A percentile compares a stretch with the other conserved stretches of the same genome.
phyloP scores from a whole-genome alignment of 164 flowering plant species.

The Cinnamomum chago region DNA sequence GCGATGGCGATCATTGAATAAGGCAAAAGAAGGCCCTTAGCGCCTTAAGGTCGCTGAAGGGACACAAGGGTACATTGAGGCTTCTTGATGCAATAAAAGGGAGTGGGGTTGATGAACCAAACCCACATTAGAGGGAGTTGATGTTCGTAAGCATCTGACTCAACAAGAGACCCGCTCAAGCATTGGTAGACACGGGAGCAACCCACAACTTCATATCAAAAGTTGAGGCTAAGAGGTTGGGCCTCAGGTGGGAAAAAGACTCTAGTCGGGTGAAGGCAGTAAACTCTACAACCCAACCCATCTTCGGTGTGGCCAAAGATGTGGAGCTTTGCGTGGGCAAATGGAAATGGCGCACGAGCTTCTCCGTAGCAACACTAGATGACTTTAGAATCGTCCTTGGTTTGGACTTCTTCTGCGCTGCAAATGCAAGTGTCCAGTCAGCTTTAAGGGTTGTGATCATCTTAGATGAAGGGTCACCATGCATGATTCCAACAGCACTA shows the following conservation, averaged over 20 bases:
- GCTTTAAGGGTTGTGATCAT: too few relatives aligned
- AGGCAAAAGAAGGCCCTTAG: neutral
- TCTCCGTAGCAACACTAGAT: neutral
- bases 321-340: neutral
- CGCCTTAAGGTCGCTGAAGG: neutral
- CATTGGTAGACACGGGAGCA: neutral
- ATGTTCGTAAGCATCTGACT: neutral
- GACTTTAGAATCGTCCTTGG: neutral
- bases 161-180: neutral
- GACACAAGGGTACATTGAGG: neutral
- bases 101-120: neutral
- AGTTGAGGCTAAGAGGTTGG: constrained; percentile 2
- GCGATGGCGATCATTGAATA: neutral
- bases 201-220: constrained; percentile 2
- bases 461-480: neutral
- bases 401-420: neutral
- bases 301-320: neutral
- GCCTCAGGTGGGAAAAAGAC: neutral
- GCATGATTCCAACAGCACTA: neutral
- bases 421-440: neutral
- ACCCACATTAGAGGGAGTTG: neutral
- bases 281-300: neutral
- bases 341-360: neutral
- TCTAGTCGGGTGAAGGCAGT: constrained; percentile 1
- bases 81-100: neutral